These are phyloP conservation scores for Volutella citrinella DNA, from an alignment of 2,329 filamentous ascomycete genomes.

Conservation along the genomic window DNA sequence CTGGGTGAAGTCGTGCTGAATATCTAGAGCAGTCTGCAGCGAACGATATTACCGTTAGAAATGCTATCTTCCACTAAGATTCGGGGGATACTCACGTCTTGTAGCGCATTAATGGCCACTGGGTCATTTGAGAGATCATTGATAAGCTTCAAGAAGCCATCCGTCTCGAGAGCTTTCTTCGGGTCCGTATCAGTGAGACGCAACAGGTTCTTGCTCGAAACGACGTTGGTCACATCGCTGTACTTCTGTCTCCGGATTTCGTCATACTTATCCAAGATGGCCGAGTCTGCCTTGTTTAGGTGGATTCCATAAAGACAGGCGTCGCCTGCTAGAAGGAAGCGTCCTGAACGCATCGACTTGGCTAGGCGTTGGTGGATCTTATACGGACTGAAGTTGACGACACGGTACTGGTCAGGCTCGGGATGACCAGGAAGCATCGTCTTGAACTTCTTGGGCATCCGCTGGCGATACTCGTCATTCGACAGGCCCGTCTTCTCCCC, in stretches of 20 bases:
- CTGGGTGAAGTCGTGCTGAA: conserved; percentile 1
- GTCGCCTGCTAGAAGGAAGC: conserved; percentile 56
- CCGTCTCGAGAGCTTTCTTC: conserved; percentile 4
- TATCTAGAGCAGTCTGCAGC: too few species aligned
- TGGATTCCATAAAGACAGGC: conserved; percentile 45
- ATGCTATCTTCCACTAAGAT: conserved; percentile 5
- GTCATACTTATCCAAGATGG: conserved; percentile 10
- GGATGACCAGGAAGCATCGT: conserved; percentile 11
- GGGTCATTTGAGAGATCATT: too few species aligned
- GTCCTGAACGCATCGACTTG: conserved; percentile 53
- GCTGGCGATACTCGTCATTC: conserved; percentile 48
- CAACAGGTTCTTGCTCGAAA: conserved; percentile 7
- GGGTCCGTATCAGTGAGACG: conserved; percentile 7
- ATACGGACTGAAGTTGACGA: conserved; percentile 58
- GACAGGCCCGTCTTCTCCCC: conserved; percentile 54
- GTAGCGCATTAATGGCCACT: too few species aligned
- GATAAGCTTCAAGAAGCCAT: conserved; percentile 11
- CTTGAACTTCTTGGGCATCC: conserved; percentile 54
- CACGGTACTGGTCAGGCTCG: conserved; percentile 38
- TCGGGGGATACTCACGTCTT: too few species aligned
- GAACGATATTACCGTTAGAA: neutral
- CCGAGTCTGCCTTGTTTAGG: conserved; percentile 3
- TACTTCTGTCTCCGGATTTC: conserved; percentile 9
- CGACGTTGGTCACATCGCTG: conserved; percentile 5
- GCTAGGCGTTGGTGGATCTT: conserved; percentile 61